Evolutionary conservation across 2,329 filamentous ascomycete genomes (phyloP).

Genomic region (Aspergillus sp.): DNA sequence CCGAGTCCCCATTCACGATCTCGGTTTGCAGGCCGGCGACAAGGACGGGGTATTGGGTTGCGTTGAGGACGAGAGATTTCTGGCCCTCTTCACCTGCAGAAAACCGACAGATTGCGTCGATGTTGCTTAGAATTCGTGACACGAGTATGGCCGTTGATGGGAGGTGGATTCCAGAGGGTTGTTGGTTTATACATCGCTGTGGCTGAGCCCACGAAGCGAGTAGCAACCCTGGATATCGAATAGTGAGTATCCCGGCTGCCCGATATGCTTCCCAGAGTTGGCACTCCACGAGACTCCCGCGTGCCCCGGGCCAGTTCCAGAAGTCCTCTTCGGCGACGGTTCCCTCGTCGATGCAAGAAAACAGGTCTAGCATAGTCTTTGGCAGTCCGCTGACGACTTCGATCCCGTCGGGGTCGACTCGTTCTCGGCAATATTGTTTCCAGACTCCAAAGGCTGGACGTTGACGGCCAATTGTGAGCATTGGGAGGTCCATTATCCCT

Average conservation of each 20-base stretch:
- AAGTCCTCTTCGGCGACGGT: constrained; percentile 31
- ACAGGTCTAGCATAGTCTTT: constrained; percentile 32
- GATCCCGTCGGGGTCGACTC: constrained; percentile 12
- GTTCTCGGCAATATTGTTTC: constrained; percentile 30
- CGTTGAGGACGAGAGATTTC: constrained; percentile 30
- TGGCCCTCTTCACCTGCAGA: constrained; percentile 20
- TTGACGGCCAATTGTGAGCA: constrained; percentile 32
- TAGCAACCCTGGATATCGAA: constrained; percentile 22
- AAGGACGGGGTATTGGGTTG: constrained; percentile 31
- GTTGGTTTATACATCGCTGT: not conserved
- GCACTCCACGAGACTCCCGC: constrained; percentile 31
- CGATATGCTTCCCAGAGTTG: constrained; percentile 38
- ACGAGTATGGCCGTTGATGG: constrained; percentile 25
- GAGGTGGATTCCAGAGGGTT: constrained; percentile 3
- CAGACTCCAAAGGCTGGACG: constrained; percentile 32
- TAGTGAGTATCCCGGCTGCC: constrained; percentile 31
- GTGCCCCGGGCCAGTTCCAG: constrained; percentile 35
- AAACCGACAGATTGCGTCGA: constrained; percentile 32
- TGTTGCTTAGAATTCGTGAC: constrained; percentile 28
- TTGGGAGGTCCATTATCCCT: constrained; percentile 38
- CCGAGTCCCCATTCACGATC: constrained; percentile 23
- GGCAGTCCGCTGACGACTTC: constrained; percentile 37
- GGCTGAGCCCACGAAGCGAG: not conserved
- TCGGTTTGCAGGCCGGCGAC: constrained; percentile 24
- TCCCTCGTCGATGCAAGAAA: constrained; percentile 29